These are phyloP conservation scores for Yarrowia keelungensis DNA, from an alignment of 805 yeast genomes.

Conservation along the genomic window DNA sequence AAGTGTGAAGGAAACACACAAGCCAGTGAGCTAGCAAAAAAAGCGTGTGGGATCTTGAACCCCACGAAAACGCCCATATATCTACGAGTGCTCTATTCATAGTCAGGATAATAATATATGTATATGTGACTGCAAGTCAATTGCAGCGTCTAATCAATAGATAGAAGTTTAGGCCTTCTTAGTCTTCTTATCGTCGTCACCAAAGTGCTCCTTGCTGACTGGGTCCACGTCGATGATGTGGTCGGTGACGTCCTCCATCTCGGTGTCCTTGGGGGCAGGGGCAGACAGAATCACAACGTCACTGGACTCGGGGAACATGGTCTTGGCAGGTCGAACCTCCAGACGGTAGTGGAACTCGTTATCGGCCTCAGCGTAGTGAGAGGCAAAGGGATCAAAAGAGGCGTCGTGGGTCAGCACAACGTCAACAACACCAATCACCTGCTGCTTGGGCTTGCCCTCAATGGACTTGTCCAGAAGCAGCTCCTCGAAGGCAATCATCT, in stretches of 20 bases:
- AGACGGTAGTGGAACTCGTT: conserved; percentile 24
- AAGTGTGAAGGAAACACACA: not conserved
- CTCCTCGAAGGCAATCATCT: conserved; percentile 34
- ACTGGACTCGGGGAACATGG: conserved; percentile 9
- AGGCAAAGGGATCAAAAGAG: conserved; percentile 21
- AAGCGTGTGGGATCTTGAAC: not conserved
- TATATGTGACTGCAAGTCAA: not conserved
- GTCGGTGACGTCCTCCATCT: conserved; percentile 13
- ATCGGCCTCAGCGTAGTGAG: conserved; percentile 10
- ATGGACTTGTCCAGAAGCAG: conserved; percentile 31
- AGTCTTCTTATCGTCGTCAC: conserved; percentile 3
- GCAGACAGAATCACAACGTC: conserved; percentile 18
- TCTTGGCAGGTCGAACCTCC: conserved; percentile 33
- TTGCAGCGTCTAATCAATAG: conserved; percentile 11
- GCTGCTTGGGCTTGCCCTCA: conserved; percentile 20
- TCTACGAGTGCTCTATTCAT: no score
- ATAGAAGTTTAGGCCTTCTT: not conserved
- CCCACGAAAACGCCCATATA: no score
- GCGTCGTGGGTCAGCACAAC: conserved; percentile 31
- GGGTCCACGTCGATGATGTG: conserved; percentile 27
- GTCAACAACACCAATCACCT: conserved; percentile 34
- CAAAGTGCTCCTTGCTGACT: conserved; percentile 19
- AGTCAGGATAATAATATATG: not conserved
- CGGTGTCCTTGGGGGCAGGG: conserved; percentile 3
- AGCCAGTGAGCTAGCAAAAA: not conserved